These are phyloP conservation scores for Chlamydomonas sp. DNA, from an alignment of 139 green algal genomes.

Conservation along the genomic window DNA sequence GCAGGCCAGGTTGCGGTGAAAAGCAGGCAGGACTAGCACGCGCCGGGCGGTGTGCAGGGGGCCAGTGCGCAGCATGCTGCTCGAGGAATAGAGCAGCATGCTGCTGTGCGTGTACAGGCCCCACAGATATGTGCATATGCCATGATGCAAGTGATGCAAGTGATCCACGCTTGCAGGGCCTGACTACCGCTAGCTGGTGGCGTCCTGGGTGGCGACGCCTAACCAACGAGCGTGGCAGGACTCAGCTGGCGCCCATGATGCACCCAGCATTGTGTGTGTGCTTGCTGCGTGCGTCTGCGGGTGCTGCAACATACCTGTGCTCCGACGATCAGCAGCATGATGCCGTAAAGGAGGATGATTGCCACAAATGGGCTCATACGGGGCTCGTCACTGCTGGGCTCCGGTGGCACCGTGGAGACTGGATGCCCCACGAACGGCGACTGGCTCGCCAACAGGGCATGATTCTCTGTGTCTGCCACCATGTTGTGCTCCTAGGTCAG, in stretches of 20 bases:
- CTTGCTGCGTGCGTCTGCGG: not conserved
- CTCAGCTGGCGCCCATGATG: not conserved
- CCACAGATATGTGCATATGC: not conserved
- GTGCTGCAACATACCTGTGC: constrained; percentile 8
- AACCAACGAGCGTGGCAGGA: too few relatives aligned
- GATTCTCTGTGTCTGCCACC: too few relatives aligned
- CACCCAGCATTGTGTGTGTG: too few relatives aligned
- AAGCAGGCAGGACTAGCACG: constrained; percentile 48
- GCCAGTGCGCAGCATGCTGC: not conserved
- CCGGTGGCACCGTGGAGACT: not conserved
- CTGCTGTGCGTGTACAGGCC: not conserved
- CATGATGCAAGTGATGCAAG: too few relatives aligned
- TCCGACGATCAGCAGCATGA: constrained; percentile 41
- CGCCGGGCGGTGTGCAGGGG: not conserved
- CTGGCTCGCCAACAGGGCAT: not conserved
- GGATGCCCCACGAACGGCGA: constrained; percentile 10
- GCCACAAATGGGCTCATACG: constrained; percentile 32
- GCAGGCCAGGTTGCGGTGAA: not conserved
- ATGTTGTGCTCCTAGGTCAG: too few relatives aligned
- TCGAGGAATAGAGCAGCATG: not conserved
- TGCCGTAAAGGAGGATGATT: constrained; percentile 46
- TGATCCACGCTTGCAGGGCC: too few relatives aligned
- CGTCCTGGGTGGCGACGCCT: too few relatives aligned
- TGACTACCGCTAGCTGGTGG: too few relatives aligned
- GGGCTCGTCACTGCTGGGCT: constrained; percentile 2